These are phyloP conservation scores for Rhododendron vialii DNA, from an alignment of 148 eudicot genomes.

Conservation along the genomic window DNA sequence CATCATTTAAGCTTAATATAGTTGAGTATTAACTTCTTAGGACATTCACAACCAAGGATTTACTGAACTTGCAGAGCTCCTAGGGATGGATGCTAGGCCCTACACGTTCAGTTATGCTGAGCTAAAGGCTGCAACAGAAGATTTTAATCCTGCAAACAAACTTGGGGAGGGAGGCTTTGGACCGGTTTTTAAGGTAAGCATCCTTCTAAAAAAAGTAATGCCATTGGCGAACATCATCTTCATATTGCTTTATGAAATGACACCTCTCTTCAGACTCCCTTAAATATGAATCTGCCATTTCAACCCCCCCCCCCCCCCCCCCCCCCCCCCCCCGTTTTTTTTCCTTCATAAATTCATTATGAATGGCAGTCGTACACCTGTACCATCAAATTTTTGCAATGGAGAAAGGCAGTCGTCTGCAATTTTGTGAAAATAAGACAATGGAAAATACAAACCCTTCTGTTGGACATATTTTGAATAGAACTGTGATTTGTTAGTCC, in stretches of 20 bases:
- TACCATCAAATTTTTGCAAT: not conserved
- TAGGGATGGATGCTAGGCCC: constrained; percentile 37
- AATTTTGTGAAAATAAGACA: not conserved
- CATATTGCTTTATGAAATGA: not conserved
- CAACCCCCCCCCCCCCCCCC: not conserved
- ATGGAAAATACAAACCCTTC: not conserved
- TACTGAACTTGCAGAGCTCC: constrained; percentile 38
- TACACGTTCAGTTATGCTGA: constrained; percentile 60
- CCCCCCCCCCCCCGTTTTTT: not conserved
- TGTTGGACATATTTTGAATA: not conserved
- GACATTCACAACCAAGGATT: not conserved
- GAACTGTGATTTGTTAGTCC: not conserved
- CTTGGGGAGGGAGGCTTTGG: constrained; percentile 77
- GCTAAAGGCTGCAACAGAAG: constrained; percentile 62
- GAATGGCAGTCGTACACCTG: not conserved
- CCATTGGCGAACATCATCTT: not conserved
- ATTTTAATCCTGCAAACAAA: constrained; percentile 45
- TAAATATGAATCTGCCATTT: not conserved
- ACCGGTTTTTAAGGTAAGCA: constrained; percentile 56
- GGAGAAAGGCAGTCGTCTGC: not conserved
- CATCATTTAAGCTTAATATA: not conserved
- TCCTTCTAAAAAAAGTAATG: not conserved
- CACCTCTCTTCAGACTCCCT: not conserved
- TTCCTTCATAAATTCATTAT: not conserved
- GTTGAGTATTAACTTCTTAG: not conserved